Conservation (phyloP, 2,329 filamentous ascomycete genomes). For the Cyphellophora europaea region DNA sequence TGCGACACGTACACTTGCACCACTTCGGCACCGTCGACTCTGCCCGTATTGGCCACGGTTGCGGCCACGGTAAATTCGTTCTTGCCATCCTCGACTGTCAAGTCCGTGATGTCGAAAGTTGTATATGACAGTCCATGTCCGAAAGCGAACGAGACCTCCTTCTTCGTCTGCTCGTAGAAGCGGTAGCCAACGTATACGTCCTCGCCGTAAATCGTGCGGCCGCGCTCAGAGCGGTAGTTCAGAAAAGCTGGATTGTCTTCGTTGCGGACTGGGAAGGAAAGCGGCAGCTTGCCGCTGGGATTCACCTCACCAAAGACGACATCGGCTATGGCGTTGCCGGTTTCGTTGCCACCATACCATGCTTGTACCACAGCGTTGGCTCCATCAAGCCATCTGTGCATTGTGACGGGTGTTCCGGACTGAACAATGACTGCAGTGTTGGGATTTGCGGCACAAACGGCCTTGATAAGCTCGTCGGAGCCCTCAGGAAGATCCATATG, state of each 20-base stretch:
- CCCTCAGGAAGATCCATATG: slow-evolving; percentile 47
- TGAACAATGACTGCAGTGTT: slow-evolving; percentile 67
- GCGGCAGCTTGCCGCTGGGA: slow-evolving; percentile 64
- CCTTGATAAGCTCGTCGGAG: slow-evolving; percentile 48
- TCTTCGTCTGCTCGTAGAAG: slow-evolving; percentile 64
- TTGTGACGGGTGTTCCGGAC: slow-evolving; percentile 59
- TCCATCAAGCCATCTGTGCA: slow-evolving; percentile 36
- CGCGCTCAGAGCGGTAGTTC: slow-evolving; percentile 63
- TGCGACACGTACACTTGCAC: slow-evolving; percentile 44
- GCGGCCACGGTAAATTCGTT: slow-evolving; percentile 39
- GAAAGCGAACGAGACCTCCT: slow-evolving; percentile 63
- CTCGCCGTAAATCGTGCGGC: slow-evolving; percentile 67
- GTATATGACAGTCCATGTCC: slow-evolving; percentile 75
- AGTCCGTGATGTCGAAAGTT: slow-evolving; percentile 48
- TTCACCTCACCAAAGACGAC: slow-evolving; percentile 66
- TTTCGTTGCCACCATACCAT: slow-evolving; percentile 84
- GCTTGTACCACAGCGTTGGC: slow-evolving; percentile 57
- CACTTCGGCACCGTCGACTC: slow-evolving; percentile 43
- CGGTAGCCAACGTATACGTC: slow-evolving; percentile 74
- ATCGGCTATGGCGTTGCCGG: slow-evolving; percentile 71
- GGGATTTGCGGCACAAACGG: slow-evolving; percentile 57
- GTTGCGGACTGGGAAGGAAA: slow-evolving; percentile 59
- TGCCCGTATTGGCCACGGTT: slow-evolving; percentile 44
- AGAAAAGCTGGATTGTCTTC: slow-evolving; percentile 68
- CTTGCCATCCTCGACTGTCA: slow-evolving; percentile 33